These are phyloP conservation scores for Cryphonectria nitschkei DNA, from an alignment of 2,329 filamentous ascomycete species.

Conservation along the genomic window DNA sequence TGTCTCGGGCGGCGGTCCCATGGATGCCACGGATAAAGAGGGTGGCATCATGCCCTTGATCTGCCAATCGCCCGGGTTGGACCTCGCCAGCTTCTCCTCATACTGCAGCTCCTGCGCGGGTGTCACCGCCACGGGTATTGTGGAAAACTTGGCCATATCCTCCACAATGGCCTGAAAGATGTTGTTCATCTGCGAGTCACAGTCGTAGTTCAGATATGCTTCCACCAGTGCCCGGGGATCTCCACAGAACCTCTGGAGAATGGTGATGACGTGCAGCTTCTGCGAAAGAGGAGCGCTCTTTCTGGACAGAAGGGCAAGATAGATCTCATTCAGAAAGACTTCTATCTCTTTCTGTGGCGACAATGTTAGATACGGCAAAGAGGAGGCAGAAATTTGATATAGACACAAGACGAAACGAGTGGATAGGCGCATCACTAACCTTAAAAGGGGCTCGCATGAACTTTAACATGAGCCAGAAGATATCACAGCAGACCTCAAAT, in stretches of 20 bases:
- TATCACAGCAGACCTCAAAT: slow-evolving; percentile 94
- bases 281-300: slow-evolving; percentile 85
- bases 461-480: slow-evolving; percentile 97
- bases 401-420: not conserved
- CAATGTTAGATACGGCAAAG: slow-evolving; percentile 4
- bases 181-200: slow-evolving; percentile 92
- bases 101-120: slow-evolving; percentile 82
- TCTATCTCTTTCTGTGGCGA: slow-evolving; percentile 85
- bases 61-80: slow-evolving; percentile 77
- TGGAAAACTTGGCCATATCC: slow-evolving; percentile 86
- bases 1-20: slow-evolving; percentile 60
- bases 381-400: not conserved
- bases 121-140: slow-evolving; percentile 74
- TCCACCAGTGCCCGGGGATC: slow-evolving; percentile 91
- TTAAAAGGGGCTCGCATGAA: slow-evolving; percentile 93
- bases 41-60: slow-evolving; percentile 83
- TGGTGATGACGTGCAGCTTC: slow-evolving; percentile 87
- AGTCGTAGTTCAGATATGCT: slow-evolving; percentile 97
- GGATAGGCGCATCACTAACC: slow-evolving; percentile 50
- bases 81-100: slow-evolving; percentile 73
- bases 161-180: slow-evolving; percentile 96
- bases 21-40: slow-evolving; percentile 78
- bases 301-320: slow-evolving; percentile 87
- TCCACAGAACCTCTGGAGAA: slow-evolving; percentile 80
- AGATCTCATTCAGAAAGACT: slow-evolving; percentile 97